Conservation (phyloP, 257 asterid genomes). For the Nicotiana otophora region DNA sequence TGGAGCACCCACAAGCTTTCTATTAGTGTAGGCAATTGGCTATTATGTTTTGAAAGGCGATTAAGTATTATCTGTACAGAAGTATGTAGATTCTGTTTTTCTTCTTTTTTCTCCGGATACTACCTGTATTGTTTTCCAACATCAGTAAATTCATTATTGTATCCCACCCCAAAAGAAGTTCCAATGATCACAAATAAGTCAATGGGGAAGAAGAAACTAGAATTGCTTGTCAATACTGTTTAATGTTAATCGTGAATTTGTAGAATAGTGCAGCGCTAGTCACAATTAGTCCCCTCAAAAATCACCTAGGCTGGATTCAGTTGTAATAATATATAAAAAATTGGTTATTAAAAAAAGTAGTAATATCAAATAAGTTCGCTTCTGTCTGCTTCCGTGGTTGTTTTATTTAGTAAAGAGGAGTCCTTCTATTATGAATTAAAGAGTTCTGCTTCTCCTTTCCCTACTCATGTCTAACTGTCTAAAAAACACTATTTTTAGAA, state of each 20-base stretch:
- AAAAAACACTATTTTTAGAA: background rate
- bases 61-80: background rate
- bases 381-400: background rate
- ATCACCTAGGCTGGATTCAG: background rate
- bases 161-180: background rate
- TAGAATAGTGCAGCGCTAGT: background rate
- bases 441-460: background rate
- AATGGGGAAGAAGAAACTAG: background rate
- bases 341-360: no score
- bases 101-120: background rate
- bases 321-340: background rate
- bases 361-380: background rate
- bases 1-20: background rate
- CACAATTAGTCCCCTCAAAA: background rate
- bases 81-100: background rate
- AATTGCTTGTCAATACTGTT: background rate
- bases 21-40: background rate
- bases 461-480: background rate
- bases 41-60: background rate
- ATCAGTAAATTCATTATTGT: background rate
- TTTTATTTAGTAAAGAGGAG: background rate
- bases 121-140: background rate
- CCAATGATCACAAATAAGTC: background rate
- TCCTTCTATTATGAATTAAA: background rate
- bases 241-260: background rate